Evolutionary conservation across 768 basidiomycete species (phyloP), one percentile per base, ranked within the genome.

Genomic region (Coprinopsis sp.): DNA sequence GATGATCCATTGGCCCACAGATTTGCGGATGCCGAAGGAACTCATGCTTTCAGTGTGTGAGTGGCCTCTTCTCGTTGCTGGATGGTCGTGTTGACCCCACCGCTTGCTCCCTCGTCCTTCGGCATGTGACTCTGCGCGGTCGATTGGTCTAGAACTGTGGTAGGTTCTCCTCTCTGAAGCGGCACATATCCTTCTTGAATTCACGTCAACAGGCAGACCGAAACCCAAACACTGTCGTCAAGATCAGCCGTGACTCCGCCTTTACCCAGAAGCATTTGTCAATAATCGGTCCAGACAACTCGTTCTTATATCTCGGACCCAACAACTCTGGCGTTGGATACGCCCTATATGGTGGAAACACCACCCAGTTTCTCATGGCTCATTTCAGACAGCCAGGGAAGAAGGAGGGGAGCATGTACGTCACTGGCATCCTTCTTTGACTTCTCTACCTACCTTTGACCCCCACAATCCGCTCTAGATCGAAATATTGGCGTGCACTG

Each of bases 261-360:
- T 89, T 87, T 87, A 69, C 78, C 19, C 73, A 79, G 54, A 80
- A 79, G 46, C 80, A 87, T 57, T 77, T 79, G 19, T 11, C 28
- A 8, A 80, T 88, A 52, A 82, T 87, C 80, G 87, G 87, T n/a
- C 87, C 87, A n/a, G 77, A 73, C 49, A 83, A 77, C 31, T 79
- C 87, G 4, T 87, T 74, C 59, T 76, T 88, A 51, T 89, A 87
- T 57, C 79, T 90, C 49, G 87, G 87, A 1, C 85, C 87, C 4
- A 69, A 69, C 33, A 74, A 70, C 44, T 54, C 70, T 2, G n/a
- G n/a, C 34, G 74, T 77, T 3, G 87, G 87, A 2, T 79, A 79
- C 54, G 64, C 88, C 42, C 73, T 77, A 33, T 88, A 87, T 47
- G 87, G 87, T 3, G 84, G 82, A 47, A 79, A 77, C 51, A 66